Base-by-base conservation (phyloP, 345 rosid species). In the Noccaea caerulescens region DNA sequence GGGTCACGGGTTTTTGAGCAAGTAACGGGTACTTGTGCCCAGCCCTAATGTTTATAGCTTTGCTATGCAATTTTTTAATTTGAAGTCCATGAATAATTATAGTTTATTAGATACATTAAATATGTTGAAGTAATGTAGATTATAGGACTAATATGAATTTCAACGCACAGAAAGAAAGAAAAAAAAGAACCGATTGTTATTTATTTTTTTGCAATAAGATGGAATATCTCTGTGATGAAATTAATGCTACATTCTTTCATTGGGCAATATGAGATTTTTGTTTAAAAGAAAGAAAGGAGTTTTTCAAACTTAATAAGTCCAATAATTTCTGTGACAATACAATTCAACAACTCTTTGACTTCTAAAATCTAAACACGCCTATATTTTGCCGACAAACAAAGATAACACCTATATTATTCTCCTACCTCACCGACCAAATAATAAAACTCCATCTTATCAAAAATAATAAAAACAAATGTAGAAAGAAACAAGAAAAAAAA, bases 391-490 rank as follows among this genome's bases (percentile, higher is more conserved):
- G 18, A 16, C 18, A 16, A 16, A 16, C 18, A 16, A 16, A 16
- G 18, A 16, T 16, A 16, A 71, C 59, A 72, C 66, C 55, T 67
- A 38, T 36, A 80, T 58, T 72, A 63, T 34, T 71, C 79, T 60
- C 73, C 75, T 79, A 46, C 69, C 58, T 51, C 52, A 57, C 57
- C 66, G 65, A 69, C 68, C 72, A 66, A 55, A 55, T 33, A 62
- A 14, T 20, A 62, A 25, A 36, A 44, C 27, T 18, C 36, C 18
- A 50, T 41, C 56, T 20, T 39, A 37, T 37, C 37, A 4, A 52
- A 65, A 57, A 30, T 7, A 45, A 11, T 5, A 44, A 44, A 44
- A 44, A 13, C 18, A 51, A 58, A 46, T 1, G 5, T 9, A 25
- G 39, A 47, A 45, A 37, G 41, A 56, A 52, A 58, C 14, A 73